phyloP scores from a whole-genome alignment of 176 grass and related monocot genomes.

The Carex kokanica region DNA sequence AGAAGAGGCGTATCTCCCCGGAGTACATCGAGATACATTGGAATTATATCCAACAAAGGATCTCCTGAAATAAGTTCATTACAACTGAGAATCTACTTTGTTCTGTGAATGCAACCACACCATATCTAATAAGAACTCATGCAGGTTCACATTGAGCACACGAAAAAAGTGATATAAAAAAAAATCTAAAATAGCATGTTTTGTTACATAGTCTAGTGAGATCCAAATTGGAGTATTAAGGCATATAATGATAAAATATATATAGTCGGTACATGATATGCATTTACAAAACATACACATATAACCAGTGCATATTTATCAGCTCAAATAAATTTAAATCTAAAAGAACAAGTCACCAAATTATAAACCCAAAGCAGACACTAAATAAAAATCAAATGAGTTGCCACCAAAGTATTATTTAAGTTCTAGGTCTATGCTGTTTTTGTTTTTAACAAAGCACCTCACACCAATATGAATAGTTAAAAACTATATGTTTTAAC shows the following conservation, averaged over 20 bases:
- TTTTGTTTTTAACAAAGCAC: neutral
- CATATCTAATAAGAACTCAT: neutral
- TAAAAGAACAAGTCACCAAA: neutral
- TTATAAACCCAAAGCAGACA: neutral
- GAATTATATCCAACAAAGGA: constrained; percentile 87
- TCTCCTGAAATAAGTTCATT: constrained; percentile 47
- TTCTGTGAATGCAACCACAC: neutral
- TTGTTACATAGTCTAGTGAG: neutral
- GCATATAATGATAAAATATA: too few species aligned
- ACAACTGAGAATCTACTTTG: neutral
- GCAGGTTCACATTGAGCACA: neutral
- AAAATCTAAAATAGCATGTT: neutral
- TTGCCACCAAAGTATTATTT: neutral
- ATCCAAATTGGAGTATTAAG: neutral
- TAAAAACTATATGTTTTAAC: neutral
- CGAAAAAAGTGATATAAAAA: neutral
- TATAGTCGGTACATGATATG: neutral
- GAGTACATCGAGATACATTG: constrained; percentile 85
- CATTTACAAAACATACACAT: neutral
- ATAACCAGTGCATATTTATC: neutral
- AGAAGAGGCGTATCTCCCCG: constrained; percentile 66
- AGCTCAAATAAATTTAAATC: neutral
- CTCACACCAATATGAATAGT: neutral
- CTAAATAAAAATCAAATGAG: neutral
- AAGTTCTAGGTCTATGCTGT: neutral